phyloP scores from a whole-genome alignment of 768 basidiomycete species.

The Serendipita indica region DNA sequence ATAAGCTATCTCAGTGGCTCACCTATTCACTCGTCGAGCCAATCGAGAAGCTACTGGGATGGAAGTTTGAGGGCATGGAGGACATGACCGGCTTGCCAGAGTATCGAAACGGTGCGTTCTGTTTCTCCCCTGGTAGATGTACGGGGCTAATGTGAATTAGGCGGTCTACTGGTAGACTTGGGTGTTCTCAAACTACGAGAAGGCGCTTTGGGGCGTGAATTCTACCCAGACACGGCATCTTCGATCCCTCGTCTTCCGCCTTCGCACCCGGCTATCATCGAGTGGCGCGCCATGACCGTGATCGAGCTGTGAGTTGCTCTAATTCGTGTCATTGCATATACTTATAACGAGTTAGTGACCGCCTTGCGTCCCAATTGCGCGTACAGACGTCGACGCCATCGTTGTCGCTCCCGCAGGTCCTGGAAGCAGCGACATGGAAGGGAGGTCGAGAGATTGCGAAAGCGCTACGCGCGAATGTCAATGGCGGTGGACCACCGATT shows the following conservation, averaged over 20 bases:
- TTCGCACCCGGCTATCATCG: constrained; percentile 81
- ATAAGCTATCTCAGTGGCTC: constrained; percentile 91
- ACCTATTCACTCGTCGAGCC: constrained; percentile 81
- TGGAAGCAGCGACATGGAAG: constrained; percentile 96
- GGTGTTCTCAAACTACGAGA: constrained; percentile 61
- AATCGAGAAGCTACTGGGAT: constrained; percentile 58
- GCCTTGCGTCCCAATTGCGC: constrained; percentile 58
- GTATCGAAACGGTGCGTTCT: constrained; percentile 70
- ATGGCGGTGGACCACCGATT: constrained; percentile 65
- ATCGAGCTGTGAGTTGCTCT: constrained; percentile 57
- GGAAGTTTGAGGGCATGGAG: constrained; percentile 69
- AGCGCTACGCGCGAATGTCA: constrained; percentile 43
- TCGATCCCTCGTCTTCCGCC: constrained; percentile 51
- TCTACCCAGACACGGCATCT: constrained; percentile 29
- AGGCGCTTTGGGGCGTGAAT: constrained; percentile 30
- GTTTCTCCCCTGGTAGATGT: background rate
- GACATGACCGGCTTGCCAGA: constrained; percentile 89
- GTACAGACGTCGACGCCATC: constrained; percentile 35
- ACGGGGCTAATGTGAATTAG: constrained; percentile 24
- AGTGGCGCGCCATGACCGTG: constrained; percentile 94
- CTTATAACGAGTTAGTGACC: constrained; percentile 40
- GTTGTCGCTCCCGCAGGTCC: constrained; percentile 68
- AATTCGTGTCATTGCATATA: background rate
- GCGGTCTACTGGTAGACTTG: constrained; percentile 76
- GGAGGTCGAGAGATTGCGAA: constrained; percentile 88